Base-by-base conservation (phyloP, 352 stramenopile species). In the Globisporangium ultimum region DNA sequence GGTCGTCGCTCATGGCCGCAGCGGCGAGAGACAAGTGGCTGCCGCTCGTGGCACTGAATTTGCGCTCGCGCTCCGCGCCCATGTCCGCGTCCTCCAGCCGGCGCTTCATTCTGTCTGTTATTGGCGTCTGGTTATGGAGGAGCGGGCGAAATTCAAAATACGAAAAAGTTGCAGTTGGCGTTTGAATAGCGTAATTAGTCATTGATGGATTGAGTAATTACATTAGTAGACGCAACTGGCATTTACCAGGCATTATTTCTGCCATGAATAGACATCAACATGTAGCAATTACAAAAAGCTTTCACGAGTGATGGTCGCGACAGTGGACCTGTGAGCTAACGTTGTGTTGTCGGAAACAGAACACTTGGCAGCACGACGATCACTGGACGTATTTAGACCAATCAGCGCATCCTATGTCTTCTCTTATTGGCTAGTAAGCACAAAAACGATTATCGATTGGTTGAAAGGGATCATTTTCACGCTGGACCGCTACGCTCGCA, bases 21-120 rank as follows among this genome's bases (percentile, higher is more conserved):
- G 10, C 49, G 10, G 24, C 24, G 24, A 5, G 24, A 32, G 28
- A 21, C 20, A 45, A 1, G n/a, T 24, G 21, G 17, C 9, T 48
- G 36, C 1, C 22, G 18, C 28, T 36, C 3, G 49, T 36, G 28
- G 28, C 24, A 14, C 40, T 45, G 3, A 45, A 13, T 34, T 55
- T 17, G 21, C 43, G 18, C 18, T 50, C 20, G 48, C 52, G 12
- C 34, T 75, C 62, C 22, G 41, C 17, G 48, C 69, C 64, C 17
- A 49, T 24, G 14, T 67, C 57, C 12, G 20, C 51, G 12, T 74
- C 63, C 38, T 61, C 55, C 5, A 86, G 53, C 38, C 68, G 54
- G 1, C 76, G 67, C 65, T 86, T 84, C 76, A 85, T 85, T 13
- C 42, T 55, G 18, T 21, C 17, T 24, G 7, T 28, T 12, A n/a